Base-by-base conservation (phyloP, 306 rosid genomes). In the Astragalus membranaceus region DNA sequence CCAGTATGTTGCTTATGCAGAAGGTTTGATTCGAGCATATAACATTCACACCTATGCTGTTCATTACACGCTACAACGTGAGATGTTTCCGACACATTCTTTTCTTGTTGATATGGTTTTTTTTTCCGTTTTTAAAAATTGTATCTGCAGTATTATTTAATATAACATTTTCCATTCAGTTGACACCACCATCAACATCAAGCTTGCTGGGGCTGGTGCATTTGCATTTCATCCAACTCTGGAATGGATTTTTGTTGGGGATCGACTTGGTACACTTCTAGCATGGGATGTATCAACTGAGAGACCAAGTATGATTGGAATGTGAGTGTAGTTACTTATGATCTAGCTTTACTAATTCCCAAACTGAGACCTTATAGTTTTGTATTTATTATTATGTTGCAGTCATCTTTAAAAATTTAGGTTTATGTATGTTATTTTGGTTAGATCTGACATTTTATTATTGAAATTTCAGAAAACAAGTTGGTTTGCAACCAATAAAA, bases 241-340 rank as follows among this genome's bases (percentile, higher is more conserved):
- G 76, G 98, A 92, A 76, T 92, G 98, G 98, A 85, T 92, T 70
- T 92, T 92, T 92, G 88, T 92, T 78, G 98, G 98, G 75, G 98
- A 92, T 74, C 90, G 96, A 67, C 86, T 89, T 52, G 96, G 98
- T 82, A 81, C 98, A 4, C 96, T 92, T 72, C 77, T 92, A 64
- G 98, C 96, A 69, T 92, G 98, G 98, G 98, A 92, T 64, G 96
- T 92, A 47, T 92, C 98, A 80, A 85, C 88, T 57, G 98, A 92
- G 82, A 85, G 93, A 76, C 96, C 96, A 52, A 92, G 47, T 82
- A 90, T 92, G 98, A 92, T 92, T 78, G 98, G 98, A 84, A 90
- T 92, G 98, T 92, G 80, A 92, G 98, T 90, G 90, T 82, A 72
- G 80, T 89, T 78, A 69, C 61, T 74, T 42, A 47, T 75, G 26